Conservation (phyloP, 257 asterid species). For the Scutellaria barbata region DNA sequence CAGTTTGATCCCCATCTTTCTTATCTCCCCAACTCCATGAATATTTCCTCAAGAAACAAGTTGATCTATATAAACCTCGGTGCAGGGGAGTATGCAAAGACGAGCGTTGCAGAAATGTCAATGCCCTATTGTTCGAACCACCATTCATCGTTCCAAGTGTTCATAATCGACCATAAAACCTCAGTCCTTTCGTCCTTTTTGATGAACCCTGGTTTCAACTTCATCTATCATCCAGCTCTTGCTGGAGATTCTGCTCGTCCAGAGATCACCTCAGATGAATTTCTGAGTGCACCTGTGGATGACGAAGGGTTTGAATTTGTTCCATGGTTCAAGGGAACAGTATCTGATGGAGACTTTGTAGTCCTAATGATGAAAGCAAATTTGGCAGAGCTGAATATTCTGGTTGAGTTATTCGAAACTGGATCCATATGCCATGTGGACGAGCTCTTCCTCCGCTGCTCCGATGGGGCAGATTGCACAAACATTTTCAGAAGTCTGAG, state of each 20-base stretch:
- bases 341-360: conserved; percentile 66
- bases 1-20: conserved; percentile 34
- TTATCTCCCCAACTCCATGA: conserved; percentile 66
- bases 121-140: conserved; percentile 51
- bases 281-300: conserved; percentile 61
- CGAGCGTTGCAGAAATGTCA: conserved; percentile 47
- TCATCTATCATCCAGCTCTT: conserved; percentile 74
- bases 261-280: conserved; percentile 55
- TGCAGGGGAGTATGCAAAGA: conserved; percentile 63
- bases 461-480: conserved; percentile 51
- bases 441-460: conserved; percentile 73
- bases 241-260: conserved; percentile 43
- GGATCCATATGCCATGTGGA: conserved; percentile 76
- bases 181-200: conserved; percentile 69
- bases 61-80: conserved; percentile 75
- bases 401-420: conserved; percentile 57
- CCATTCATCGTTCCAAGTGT: conserved; percentile 55
- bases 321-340: conserved; percentile 73
- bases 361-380: conserved; percentile 74
- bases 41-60: conserved; percentile 76
- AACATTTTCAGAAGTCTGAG: conserved; percentile 59
- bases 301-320: conserved; percentile 72
- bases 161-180: conserved; percentile 68
- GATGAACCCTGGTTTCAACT: conserved; percentile 69
- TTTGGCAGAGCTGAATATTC: conserved; percentile 59